Evolutionary conservation across 148 eudicot species (phyloP).

Genomic region (Bassia scoparia): DNA sequence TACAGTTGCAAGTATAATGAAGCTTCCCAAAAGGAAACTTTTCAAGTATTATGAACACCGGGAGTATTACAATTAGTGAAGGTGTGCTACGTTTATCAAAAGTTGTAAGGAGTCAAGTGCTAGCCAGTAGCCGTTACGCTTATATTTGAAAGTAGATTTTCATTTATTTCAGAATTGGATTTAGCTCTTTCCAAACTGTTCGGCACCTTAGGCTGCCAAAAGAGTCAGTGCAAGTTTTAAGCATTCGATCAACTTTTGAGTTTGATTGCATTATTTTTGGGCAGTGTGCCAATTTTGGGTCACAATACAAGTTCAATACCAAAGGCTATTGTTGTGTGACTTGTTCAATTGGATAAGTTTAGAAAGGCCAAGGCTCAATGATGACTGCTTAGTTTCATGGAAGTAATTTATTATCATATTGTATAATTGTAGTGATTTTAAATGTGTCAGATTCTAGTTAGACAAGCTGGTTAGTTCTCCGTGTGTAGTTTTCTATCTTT

Average conservation of each 20-base stretch:
- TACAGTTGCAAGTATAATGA: no score
- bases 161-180: not conserved
- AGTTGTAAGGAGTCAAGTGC: not conserved
- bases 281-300: not conserved
- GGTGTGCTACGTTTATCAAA: not conserved
- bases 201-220: not conserved
- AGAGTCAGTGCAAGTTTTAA: not conserved
- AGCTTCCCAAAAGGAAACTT: no score
- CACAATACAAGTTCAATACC: not conserved
- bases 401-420: no score
- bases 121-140: not conserved
- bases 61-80: not conserved
- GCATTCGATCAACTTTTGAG: not conserved
- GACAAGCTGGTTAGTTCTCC: not conserved
- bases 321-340: not conserved
- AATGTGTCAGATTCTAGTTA: not conserved
- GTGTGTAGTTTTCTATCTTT: not conserved
- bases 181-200: not conserved
- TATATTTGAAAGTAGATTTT: not conserved
- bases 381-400: not conserved
- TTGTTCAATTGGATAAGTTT: not conserved
- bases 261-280: not conserved
- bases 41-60: no score
- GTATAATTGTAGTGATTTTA: no score
- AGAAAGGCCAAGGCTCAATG: not conserved